Percentiles rank a stretch among this genome's conserved stretches.
These are phyloP conservation scores for Rhodotorula mucilaginosa DNA, from an alignment of 1,284 basidiomycete species.

Conservation along the genomic window DNA sequence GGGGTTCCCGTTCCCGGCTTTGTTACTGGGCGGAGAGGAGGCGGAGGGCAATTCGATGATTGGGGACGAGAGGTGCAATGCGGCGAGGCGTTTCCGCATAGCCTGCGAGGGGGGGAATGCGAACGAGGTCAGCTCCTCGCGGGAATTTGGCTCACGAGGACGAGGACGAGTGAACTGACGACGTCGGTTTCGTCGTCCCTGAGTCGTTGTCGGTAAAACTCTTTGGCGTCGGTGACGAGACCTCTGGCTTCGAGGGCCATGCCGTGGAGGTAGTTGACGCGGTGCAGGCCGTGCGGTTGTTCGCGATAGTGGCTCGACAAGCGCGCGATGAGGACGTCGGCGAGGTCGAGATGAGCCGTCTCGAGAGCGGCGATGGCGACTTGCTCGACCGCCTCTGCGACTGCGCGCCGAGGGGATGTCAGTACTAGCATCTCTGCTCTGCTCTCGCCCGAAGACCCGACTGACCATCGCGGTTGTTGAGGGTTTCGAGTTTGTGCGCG, in stretches of 20 bases:
- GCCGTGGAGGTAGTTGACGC: constrained; percentile 79
- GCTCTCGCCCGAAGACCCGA: neutral
- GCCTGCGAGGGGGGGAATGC: constrained; percentile 51
- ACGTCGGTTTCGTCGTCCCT: constrained; percentile 69
- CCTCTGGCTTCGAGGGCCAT: constrained; percentile 76
- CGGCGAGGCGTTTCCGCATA: constrained; percentile 52
- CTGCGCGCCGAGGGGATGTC: constrained; percentile 19
- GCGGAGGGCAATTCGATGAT: neutral
- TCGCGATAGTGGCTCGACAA: constrained; percentile 64
- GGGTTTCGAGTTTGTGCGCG: neutral
- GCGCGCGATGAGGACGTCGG: constrained; percentile 71
- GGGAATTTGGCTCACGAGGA: neutral
- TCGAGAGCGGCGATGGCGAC: constrained; percentile 82
- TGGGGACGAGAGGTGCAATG: constrained; percentile 20
- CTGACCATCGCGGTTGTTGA: neutral
- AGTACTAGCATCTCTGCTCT: neutral
- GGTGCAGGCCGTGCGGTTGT: constrained; percentile 62
- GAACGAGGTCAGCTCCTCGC: constrained; percentile 54
- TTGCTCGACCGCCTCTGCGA: constrained; percentile 84
- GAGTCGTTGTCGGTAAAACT: constrained; percentile 68
- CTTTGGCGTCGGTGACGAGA: constrained; percentile 54
- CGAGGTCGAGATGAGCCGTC: constrained; percentile 70
- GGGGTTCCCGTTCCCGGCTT: constrained; percentile 42
- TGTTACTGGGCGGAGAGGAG: neutral
- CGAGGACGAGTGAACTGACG: constrained; percentile 56